Conservation (phyloP, 192 early-diverging fungal species). For the Funneliformis geosporum region DNA sequence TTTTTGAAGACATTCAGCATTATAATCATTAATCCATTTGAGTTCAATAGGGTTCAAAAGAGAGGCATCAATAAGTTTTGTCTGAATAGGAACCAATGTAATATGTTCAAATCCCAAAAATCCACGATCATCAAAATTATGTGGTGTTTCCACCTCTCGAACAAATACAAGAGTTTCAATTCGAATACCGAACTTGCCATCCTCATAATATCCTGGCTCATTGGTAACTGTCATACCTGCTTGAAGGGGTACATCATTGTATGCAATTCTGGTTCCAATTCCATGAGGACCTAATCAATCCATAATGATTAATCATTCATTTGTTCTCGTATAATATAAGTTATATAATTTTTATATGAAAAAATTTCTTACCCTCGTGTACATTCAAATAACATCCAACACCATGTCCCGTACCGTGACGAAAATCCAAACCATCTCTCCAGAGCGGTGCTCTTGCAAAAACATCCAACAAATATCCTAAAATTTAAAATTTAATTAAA, state of each 20-base stretch:
- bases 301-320: neutral
- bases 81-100: constrained; percentile 86
- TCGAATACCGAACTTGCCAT: constrained; percentile 95
- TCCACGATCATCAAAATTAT: constrained; percentile 83
- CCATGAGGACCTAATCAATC: constrained; percentile 74
- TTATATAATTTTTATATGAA: too few relatives aligned
- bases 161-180: constrained; percentile 94
- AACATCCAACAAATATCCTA: constrained; percentile 87
- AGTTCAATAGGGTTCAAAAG: constrained; percentile 75
- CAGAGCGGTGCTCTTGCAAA: constrained; percentile 87
- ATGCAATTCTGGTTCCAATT: constrained; percentile 74
- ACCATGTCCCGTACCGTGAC: constrained; percentile 98
- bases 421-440: constrained; percentile 91
- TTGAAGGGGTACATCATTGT: constrained; percentile 75
- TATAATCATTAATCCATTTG: constrained; percentile 89
- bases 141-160: constrained; percentile 64
- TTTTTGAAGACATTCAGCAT: constrained; percentile 71
- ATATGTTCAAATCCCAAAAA: constrained; percentile 92
- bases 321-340: neutral
- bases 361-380: constrained; percentile 62
- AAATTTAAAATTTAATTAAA: neutral
- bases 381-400: constrained; percentile 95
- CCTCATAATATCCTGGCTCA: constrained; percentile 97
- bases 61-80: constrained; percentile 72
- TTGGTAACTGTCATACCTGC: constrained; percentile 96